Percentiles rank a stretch among this genome's conserved stretches.
Conservation (phyloP, 1,284 basidiomycete species). For the Tilletia horrida region DNA sequence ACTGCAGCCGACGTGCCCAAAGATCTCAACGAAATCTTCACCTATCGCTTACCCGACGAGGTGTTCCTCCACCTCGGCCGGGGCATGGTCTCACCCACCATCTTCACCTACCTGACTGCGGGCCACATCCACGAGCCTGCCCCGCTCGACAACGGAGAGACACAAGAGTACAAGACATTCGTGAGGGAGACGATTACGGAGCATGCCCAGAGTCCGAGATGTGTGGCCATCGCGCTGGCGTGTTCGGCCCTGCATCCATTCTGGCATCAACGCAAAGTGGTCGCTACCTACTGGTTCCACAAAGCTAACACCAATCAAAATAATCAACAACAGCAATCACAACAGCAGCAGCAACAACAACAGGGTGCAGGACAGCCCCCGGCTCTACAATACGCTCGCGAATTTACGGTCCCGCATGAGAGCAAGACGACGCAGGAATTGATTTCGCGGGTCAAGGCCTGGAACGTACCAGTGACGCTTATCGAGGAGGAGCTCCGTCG, state of each 20-base stretch:
- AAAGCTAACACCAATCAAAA: not conserved
- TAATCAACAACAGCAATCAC: not conserved
- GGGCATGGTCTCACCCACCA: constrained; percentile 79
- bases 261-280: constrained; percentile 47
- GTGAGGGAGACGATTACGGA: constrained; percentile 94
- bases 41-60: constrained; percentile 89
- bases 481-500: constrained; percentile 92
- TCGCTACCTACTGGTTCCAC: constrained; percentile 47
- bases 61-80: constrained; percentile 93
- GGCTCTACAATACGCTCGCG: constrained; percentile 27
- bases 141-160: constrained; percentile 90
- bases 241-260: constrained; percentile 46
- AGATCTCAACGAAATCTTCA: constrained; percentile 94
- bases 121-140: constrained; percentile 78
- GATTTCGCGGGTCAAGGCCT: constrained; percentile 81
- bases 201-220: constrained; percentile 78
- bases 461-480: constrained; percentile 81
- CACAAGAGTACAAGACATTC: constrained; percentile 87
- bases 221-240: constrained; percentile 66
- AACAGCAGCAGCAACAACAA: not conserved
- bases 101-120: constrained; percentile 83
- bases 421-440: constrained; percentile 76
- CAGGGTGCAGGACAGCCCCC: not conserved
- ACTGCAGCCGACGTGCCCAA: constrained; percentile 80
- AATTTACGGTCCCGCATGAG: constrained; percentile 43